Base-by-base conservation (phyloP, 208 protist genomes). In the Phytomonas sp. region DNA sequence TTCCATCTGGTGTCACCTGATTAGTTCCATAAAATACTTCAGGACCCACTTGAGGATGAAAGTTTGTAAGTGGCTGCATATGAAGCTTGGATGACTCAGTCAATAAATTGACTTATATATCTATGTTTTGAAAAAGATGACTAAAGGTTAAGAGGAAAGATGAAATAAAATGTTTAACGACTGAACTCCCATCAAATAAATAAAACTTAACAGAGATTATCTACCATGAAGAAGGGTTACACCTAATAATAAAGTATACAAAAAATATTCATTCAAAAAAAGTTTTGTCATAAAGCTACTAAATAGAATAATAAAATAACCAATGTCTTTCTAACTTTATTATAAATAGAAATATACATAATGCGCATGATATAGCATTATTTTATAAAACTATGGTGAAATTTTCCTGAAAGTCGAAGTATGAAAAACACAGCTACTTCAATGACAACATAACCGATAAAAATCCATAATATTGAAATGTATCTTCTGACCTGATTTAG, bases 271-370 rank as follows among this genome's bases (percentile, higher is more conserved):
- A 26, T 37, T 6, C 4, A 56, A 12, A 26, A 26, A 65, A 65
- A 26, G 19, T 49, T 45, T n/a, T 49, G 16, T 36, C 4, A 56
- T 23, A 60, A 65, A 65, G 12, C 11, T 65, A 56, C 11, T 49
- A 65, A 26, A 5, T 29, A 42, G 23, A 69, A 69, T n/a, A 69
- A 63, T 10, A 12, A 29, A 61, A 69, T 69, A 31, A 7, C 1
- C 1, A 59, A 68, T 1, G 60, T 40, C 60, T 60, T 16, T 23
- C 40, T 11, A 49, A 23, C 11, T 23, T 49, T 26, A 26, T 56
- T 56, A n/a, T n/a, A n/a, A n/a, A n/a, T n/a, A n/a, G n/a, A n/a
- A n/a, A n/a, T n/a, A n/a, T n/a, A n/a, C 26, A 23, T 62, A 42
- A 33, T 32, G 2, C 2, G 2, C 1, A 45, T 30, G 23, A 26